A percentile compares a stretch with the other conserved stretches of the same genome.
phyloP scores from a whole-genome alignment of 139 green algal species.

The Closterium sp. region DNA sequence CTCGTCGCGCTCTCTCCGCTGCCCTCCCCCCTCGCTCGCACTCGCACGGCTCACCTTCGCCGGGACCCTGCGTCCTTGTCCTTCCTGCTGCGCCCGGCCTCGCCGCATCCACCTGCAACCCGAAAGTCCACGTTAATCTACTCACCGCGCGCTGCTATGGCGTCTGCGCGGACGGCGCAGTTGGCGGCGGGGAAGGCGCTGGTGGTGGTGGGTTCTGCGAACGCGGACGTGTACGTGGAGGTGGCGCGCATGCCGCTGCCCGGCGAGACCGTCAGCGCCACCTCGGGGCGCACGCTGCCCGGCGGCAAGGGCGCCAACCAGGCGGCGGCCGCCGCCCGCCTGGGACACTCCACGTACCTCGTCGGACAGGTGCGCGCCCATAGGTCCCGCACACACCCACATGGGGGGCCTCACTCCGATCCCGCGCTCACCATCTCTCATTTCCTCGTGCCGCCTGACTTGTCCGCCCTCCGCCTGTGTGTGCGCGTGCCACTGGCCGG shows the following conservation, averaged over 20 bases:
- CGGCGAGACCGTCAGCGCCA: conserved; percentile 28
- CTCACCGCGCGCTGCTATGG: neutral
- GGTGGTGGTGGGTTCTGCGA: conserved; percentile 52
- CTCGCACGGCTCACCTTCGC: neutral
- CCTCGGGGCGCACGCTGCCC: neutral
- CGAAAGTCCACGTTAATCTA: neutral
- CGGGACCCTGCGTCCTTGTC: neutral
- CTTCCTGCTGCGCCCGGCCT: neutral
- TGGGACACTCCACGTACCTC: conserved; percentile 33
- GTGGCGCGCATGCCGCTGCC: conserved; percentile 15
- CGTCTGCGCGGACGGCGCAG: neutral
- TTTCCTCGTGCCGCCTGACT: neutral
- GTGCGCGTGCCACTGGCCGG: neutral
- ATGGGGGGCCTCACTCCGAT: neutral
- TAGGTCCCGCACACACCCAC: neutral
- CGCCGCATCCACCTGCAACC: neutral
- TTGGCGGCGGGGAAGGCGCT: conserved; percentile 22
- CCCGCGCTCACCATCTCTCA: neutral
- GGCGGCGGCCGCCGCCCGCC: conserved; percentile 58
- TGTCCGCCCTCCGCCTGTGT: neutral
- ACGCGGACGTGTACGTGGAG: conserved; percentile 48
- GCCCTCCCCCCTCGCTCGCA: neutral
- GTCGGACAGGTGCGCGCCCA: neutral
- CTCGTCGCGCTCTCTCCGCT: neutral
- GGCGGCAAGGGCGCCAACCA: conserved; percentile 69